phyloP scores from a whole-genome alignment of 139 green algal genomes.

The Desmodesmus armatus region DNA sequence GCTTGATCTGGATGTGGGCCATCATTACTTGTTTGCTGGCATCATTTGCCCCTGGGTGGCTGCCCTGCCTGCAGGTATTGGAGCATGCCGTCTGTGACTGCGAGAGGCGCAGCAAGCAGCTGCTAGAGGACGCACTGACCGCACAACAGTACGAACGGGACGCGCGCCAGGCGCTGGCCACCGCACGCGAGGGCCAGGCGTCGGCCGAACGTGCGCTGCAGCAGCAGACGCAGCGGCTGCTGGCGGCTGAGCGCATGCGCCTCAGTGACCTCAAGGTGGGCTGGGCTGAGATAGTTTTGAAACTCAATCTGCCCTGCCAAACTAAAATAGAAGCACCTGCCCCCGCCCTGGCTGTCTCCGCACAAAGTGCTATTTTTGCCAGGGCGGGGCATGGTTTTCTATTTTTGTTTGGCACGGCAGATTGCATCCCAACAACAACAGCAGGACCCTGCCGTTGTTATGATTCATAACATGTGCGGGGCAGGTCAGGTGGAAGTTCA shows the following conservation, averaged over 20 bases:
- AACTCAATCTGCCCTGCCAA: not conserved
- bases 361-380: not conserved
- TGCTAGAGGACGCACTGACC: not conserved
- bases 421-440: not conserved
- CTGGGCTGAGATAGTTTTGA: not conserved
- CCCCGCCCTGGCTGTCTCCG: not conserved
- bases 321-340: not conserved
- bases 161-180: conserved; percentile 1
- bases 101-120: conserved; percentile 29
- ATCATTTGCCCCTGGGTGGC: no score
- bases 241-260: conserved; percentile 34
- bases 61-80: conserved; percentile 12
- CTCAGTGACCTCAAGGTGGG: conserved; percentile 24
- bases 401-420: not conserved
- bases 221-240: conserved; percentile 42
- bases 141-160: conserved; percentile 11
- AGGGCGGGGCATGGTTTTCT: not conserved
- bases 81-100: conserved; percentile 33
- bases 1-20: no score
- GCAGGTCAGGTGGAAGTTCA: not conserved
- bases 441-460: not conserved
- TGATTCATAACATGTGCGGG: not conserved
- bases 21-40: no score
- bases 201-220: conserved; percentile 27
- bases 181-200: not conserved